Conservation (phyloP, 2,329 filamentous ascomycete species). For the Aphanocladium album region DNA sequence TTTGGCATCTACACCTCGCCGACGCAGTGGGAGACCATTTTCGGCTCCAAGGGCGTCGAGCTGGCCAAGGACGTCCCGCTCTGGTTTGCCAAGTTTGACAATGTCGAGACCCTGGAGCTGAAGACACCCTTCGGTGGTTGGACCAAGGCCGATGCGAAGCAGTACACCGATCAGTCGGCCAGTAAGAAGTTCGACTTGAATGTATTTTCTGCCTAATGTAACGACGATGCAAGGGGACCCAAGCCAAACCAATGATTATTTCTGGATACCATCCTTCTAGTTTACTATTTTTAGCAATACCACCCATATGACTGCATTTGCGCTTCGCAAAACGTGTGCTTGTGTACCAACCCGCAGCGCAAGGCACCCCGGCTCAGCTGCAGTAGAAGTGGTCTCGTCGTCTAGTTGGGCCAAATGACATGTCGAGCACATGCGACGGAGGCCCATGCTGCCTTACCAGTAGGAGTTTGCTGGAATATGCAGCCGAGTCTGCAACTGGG, state of each 20-base stretch:
- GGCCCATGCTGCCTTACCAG: too few relatives aligned
- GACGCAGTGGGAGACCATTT: constrained; percentile 10
- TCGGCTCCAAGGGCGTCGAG: constrained; percentile 2
- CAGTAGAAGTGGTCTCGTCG: too few relatives aligned
- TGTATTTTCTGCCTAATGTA: constrained; percentile 7
- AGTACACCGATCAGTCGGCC: constrained; percentile 11
- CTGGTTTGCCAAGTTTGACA: constrained; percentile 15
- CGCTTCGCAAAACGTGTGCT: too few relatives aligned
- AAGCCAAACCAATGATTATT: neutral
- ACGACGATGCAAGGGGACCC: neutral
- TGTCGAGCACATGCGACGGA: neutral
- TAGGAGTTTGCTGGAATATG: neutral
- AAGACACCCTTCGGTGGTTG: constrained; percentile 13
- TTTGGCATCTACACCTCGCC: constrained; percentile 12
- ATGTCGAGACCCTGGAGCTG: constrained; percentile 12
- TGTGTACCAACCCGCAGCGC: too few relatives aligned
- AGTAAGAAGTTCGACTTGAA: constrained; percentile 11
- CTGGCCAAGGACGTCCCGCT: constrained; percentile 11
- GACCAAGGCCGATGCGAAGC: constrained; percentile 13
- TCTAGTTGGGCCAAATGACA: neutral
- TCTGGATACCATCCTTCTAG: too few relatives aligned
- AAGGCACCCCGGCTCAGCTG: too few relatives aligned
- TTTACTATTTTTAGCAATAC: too few relatives aligned
- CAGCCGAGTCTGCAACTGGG: neutral
- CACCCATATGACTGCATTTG: too few relatives aligned